Percentiles rank a stretch among this genome's conserved stretches.
Conservation (phyloP, 495 filamentous ascomycete genomes). For the Xeromyces bisporus region DNA sequence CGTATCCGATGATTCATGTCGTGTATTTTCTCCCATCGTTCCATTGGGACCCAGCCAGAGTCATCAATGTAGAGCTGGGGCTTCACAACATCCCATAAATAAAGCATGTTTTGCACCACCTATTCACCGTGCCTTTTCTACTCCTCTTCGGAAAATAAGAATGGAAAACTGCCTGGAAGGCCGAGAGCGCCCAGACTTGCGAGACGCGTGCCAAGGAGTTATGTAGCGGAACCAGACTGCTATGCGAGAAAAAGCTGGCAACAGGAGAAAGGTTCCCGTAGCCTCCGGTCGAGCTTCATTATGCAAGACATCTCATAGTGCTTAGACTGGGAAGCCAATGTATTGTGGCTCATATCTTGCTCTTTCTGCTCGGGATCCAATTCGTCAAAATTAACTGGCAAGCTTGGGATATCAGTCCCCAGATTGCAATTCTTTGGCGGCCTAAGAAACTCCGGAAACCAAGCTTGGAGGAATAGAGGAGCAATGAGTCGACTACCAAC, state of each 20-base stretch:
- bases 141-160: constrained; percentile 12
- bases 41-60: constrained; percentile 9
- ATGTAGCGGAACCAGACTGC: constrained; percentile 8
- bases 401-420: constrained; percentile 5
- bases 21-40: constrained; percentile 7
- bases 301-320: constrained; percentile 9
- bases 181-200: constrained; percentile 9
- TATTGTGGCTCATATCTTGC: constrained; percentile 3
- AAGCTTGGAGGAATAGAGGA: constrained; percentile 11
- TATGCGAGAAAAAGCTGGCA: constrained; percentile 6
- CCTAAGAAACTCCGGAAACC: constrained; percentile 9
- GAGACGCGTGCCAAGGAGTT: constrained; percentile 8
- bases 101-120: constrained; percentile 3
- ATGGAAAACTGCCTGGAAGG: constrained; percentile 13
- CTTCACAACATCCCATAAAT: constrained; percentile 10
- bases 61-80: constrained; percentile 10
- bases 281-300: not conserved
- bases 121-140: constrained; percentile 9
- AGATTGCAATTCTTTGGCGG: constrained; percentile 8
- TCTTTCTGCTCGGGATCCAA: not conserved
- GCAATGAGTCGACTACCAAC: constrained; percentile 11
- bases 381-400: constrained; percentile 8
- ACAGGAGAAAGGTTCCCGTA: constrained; percentile 10
- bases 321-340: constrained; percentile 6
- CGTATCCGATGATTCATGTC: not conserved